These are phyloP conservation scores for Escovopsis weberi DNA, from an alignment of 2,329 filamentous ascomycete genomes.

Conservation along the genomic window DNA sequence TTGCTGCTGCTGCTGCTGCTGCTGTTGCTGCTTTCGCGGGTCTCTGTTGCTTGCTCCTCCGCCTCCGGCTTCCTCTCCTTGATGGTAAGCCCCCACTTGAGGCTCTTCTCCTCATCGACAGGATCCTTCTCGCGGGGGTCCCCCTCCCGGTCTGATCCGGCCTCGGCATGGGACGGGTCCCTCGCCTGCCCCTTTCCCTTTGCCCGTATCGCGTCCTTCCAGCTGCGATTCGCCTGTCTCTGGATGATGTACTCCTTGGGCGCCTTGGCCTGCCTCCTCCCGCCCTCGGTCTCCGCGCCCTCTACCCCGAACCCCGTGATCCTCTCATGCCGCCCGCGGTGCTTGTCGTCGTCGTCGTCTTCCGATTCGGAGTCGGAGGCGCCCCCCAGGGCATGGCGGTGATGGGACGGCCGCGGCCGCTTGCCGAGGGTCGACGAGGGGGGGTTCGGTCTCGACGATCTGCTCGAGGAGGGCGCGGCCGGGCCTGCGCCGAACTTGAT, in stretches of 20 bases:
- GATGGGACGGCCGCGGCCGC: conserved; percentile 21
- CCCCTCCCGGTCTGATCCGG: conserved; percentile 27
- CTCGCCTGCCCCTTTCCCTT: conserved; percentile 32
- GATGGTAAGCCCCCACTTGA: conserved; percentile 41
- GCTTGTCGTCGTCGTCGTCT: conserved; percentile 11
- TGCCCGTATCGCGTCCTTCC: conserved; percentile 34
- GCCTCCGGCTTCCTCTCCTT: conserved; percentile 36
- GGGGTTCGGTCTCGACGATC: conserved; percentile 20
- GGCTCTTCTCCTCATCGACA: conserved; percentile 34
- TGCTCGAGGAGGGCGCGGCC: conserved; percentile 10
- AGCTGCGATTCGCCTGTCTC: conserved; percentile 44
- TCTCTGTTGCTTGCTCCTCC: conserved; percentile 22
- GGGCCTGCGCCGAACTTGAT: conserved; percentile 29
- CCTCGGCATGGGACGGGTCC: conserved; percentile 44
- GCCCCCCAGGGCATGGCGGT: conserved; percentile 24
- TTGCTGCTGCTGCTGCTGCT: conserved; percentile 31
- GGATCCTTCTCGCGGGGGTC: conserved; percentile 17
- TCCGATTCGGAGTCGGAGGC: conserved; percentile 30
- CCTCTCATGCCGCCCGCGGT: conserved; percentile 24
- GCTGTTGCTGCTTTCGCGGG: conserved; percentile 32
- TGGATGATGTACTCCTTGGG: conserved; percentile 39
- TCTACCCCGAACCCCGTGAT: conserved; percentile 38
- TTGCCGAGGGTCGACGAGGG: conserved; percentile 35
- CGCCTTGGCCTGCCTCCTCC: conserved; percentile 14
- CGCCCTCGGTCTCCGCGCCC: conserved; percentile 25